Evolutionary conservation across 331 rosid species (phyloP).

Genomic region (Spiraea crenata): DNA sequence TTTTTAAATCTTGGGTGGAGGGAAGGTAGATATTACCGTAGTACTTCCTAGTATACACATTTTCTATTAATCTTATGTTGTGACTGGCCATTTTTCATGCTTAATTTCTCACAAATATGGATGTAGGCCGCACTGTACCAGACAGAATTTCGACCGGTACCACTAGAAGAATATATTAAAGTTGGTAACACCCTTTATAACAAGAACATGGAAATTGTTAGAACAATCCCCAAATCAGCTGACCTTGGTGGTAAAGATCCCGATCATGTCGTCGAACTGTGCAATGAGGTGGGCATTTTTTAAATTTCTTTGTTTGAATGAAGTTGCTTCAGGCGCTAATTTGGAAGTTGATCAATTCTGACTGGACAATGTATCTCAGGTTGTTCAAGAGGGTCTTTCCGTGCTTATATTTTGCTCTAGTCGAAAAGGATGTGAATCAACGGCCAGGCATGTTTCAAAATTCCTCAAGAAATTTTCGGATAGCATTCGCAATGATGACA

Average conservation of each 20-base stretch:
- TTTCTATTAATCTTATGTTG: constrained; percentile 13
- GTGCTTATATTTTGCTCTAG: constrained; percentile 95
- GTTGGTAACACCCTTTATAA: constrained; percentile 75
- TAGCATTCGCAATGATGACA: constrained; percentile 38
- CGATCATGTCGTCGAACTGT: constrained; percentile 91
- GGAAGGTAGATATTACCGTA: constrained; percentile 7
- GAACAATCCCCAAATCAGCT: constrained; percentile 68
- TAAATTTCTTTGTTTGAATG: constrained; percentile 13
- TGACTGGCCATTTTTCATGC: constrained; percentile 18
- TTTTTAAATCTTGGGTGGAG: constrained; percentile 10
- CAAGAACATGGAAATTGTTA: constrained; percentile 72
- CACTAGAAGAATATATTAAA: constrained; percentile 91
- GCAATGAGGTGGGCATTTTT: constrained; percentile 72
- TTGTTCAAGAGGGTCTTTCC: constrained; percentile 93
- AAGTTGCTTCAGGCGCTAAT: constrained; percentile 26
- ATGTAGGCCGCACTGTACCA: constrained; percentile 92
- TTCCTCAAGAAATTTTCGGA: constrained; percentile 61
- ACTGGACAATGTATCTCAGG: constrained; percentile 49
- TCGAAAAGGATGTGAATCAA: constrained; percentile 97
- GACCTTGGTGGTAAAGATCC: constrained; percentile 96
- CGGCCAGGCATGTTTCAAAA: constrained; percentile 82
- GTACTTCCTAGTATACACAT: constrained; percentile 2
- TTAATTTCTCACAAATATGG: constrained; percentile 29
- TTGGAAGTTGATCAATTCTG: constrained; percentile 22
- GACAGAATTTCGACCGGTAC: constrained; percentile 96